Percentiles rank a stretch among this genome's conserved stretches.
phyloP scores from a whole-genome alignment of 2,329 filamentous ascomycete genomes.

The Xylariaceae sp. region DNA sequence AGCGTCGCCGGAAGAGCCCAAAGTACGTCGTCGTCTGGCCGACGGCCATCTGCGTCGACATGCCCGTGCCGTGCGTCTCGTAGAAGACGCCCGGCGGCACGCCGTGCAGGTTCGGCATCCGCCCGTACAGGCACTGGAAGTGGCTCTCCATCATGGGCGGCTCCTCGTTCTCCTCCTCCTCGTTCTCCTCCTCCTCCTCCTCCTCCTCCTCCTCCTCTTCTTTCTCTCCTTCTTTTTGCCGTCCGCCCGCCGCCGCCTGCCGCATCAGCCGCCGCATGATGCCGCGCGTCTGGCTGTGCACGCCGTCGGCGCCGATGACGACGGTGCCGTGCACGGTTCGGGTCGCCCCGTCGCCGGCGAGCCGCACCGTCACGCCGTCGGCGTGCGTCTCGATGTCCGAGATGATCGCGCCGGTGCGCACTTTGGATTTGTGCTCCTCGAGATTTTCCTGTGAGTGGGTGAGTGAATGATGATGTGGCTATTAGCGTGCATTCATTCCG shows the following conservation, averaged over 20 bases:
- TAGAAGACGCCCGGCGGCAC: conserved; percentile 5
- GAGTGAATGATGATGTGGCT: no score
- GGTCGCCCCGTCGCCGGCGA: conserved; percentile 8
- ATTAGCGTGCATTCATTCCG: no score
- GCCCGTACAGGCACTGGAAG: conserved; percentile 11
- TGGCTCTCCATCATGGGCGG: conserved; percentile 3
- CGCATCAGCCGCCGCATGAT: conserved; percentile 9
- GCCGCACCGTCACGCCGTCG: conserved; percentile 7
- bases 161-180: no score
- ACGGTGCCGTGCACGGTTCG: conserved; percentile 10
- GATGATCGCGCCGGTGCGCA: conserved; percentile 5
- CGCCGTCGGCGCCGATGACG: conserved; percentile 11
- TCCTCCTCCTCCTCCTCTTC: no score
- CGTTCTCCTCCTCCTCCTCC: no score
- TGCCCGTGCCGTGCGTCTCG: conserved; percentile 9
- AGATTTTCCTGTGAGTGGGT: no score
- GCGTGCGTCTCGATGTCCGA: conserved; percentile 6
- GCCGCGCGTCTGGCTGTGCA: conserved; percentile 7
- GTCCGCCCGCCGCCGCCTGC: conserved; percentile 3
- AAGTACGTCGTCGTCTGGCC: conserved; percentile 7
- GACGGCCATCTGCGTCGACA: conserved; percentile 7
- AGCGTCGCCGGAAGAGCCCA: conserved; percentile 9
- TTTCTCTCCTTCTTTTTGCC: no score
- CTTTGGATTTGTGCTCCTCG: conserved; percentile 6
- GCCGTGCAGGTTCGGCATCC: conserved; percentile 4